phyloP scores from a whole-genome alignment of 1,139 yeast species.

The Pichia inconspicua region DNA sequence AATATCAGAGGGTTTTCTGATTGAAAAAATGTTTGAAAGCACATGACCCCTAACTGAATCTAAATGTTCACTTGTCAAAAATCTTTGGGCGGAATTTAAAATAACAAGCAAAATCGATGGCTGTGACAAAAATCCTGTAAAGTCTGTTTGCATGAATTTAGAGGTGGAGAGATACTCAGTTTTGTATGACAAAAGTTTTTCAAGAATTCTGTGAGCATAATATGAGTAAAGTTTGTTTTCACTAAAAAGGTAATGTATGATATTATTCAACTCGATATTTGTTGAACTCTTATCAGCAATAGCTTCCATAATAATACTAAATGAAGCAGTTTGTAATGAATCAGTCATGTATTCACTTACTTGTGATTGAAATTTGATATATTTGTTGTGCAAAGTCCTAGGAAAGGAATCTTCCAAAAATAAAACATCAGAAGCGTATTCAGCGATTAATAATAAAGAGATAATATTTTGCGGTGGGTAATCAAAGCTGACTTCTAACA shows the following conservation, averaged over 20 bases:
- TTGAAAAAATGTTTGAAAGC: conserved; percentile 61
- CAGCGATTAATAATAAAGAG: conserved; percentile 30
- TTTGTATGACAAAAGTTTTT: conserved; percentile 20
- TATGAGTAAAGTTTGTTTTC: conserved; percentile 11
- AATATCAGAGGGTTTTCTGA: conserved; percentile 34
- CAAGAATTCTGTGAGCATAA: conserved; percentile 23
- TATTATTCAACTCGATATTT: background rate
- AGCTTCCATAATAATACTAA: background rate
- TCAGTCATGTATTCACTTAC: background rate
- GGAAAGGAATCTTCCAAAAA: conserved; percentile 17
- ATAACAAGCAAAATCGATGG: conserved; percentile 37
- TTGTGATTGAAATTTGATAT: conserved; percentile 8
- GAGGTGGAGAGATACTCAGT: conserved; percentile 12
- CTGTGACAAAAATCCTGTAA: conserved; percentile 15
- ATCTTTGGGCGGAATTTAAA: conserved; percentile 33
- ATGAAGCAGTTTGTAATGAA: background rate
- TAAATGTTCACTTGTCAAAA: conserved; percentile 31
- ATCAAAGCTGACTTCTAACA: background rate
- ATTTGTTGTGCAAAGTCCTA: conserved; percentile 3
- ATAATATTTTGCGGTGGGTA: conserved; percentile 1
- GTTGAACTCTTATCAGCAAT: background rate
- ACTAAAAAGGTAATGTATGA: background rate
- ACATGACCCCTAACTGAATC: conserved; percentile 52
- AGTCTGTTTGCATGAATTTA: conserved; percentile 14
- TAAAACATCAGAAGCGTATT: conserved; percentile 31